These are phyloP conservation scores for Solanum dulcamara DNA, from an alignment of 257 asterid species.

Conservation along the genomic window DNA sequence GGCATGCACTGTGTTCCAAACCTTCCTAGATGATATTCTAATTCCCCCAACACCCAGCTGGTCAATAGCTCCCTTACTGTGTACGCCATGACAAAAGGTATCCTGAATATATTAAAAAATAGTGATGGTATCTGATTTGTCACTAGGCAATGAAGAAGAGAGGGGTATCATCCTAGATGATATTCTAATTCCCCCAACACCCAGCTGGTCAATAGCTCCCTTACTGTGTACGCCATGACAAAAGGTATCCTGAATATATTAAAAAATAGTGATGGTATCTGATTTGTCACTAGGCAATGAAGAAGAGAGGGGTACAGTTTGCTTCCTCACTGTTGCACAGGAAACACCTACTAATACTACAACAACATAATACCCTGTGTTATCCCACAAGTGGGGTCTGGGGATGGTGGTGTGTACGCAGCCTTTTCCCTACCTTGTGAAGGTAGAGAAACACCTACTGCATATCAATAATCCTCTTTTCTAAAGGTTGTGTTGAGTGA, in stretches of 20 bases:
- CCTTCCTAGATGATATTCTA: background rate
- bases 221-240: background rate
- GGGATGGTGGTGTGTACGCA: background rate
- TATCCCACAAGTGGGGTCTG: background rate
- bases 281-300: background rate
- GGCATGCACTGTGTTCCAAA: background rate
- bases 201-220: background rate
- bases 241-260: background rate
- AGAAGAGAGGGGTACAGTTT: background rate
- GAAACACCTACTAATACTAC: background rate
- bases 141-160: background rate
- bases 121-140: background rate
- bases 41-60: background rate
- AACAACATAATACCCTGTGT: background rate
- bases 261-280: background rate
- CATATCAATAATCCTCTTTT: background rate
- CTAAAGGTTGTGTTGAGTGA: background rate
- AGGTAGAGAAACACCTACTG: background rate
- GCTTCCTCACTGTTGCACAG: background rate
- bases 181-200: background rate
- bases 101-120: background rate
- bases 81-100: background rate
- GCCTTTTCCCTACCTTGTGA: background rate
- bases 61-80: background rate
- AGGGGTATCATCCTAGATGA: background rate